phyloP scores from a whole-genome alignment of 176 grass and related monocot species.

The Carex littledalei region DNA sequence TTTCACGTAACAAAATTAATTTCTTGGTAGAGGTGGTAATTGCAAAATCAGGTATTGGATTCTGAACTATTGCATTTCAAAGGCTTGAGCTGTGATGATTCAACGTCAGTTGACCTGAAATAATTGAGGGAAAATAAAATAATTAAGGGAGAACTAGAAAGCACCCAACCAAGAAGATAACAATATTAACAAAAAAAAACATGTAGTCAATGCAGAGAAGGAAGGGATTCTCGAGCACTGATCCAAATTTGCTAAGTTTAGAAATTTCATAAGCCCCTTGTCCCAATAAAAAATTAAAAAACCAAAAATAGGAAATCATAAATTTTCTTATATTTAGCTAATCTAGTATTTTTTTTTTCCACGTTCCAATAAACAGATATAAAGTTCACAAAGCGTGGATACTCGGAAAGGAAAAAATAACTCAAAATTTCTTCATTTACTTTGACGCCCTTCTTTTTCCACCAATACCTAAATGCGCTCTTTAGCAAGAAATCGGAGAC shows the following conservation, averaged over 20 bases:
- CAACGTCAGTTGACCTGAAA: conserved; percentile 20
- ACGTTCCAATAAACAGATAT: neutral
- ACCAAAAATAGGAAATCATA: conserved; percentile 5
- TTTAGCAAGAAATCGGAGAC: neutral
- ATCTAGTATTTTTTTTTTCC: neutral
- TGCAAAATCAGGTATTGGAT: neutral
- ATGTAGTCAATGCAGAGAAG: neutral
- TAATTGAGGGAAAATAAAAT: neutral
- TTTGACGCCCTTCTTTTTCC: neutral
- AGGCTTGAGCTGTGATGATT: conserved; percentile 1
- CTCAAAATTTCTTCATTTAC: neutral
- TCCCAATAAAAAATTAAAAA: neutral
- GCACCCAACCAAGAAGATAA: neutral
- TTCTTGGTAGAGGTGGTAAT: neutral
- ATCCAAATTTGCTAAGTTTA: neutral
- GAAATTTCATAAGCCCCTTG: neutral
- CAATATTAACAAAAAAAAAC: neutral
- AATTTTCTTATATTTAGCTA: conserved; percentile 14
- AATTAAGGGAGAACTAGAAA: neutral
- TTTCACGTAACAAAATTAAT: conserved; percentile 28
- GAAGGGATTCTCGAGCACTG: neutral
- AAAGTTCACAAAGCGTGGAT: neutral
- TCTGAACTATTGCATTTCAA: conserved; percentile 15
- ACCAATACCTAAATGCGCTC: neutral
- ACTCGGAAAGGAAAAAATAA: neutral